Evolutionary conservation across 202 grass and related monocot genomes (phyloP).

Genomic region (Setaria viridis): DNA sequence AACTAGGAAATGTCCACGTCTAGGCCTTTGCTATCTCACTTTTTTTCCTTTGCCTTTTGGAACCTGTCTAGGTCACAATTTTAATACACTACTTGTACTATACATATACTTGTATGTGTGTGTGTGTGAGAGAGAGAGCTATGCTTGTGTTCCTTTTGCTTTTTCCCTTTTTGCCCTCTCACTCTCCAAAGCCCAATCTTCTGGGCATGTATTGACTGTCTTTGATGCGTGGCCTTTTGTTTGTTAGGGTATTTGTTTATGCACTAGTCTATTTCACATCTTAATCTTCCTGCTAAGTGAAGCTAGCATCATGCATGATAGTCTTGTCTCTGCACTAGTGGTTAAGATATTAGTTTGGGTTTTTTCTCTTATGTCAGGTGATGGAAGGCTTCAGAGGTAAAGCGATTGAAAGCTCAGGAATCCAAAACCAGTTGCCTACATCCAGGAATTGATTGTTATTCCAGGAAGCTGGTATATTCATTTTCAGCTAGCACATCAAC

Average conservation of each 20-base stretch:
- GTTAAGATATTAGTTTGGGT: background rate
- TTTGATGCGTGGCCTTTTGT: conserved; percentile 31
- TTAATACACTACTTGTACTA: conserved; percentile 41
- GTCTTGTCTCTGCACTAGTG: conserved; percentile 28
- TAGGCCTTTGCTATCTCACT: conserved; percentile 25
- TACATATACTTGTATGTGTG: conserved; percentile 4
- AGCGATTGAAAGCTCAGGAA: conserved; percentile 75
- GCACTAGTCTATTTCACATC: conserved; percentile 48
- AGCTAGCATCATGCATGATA: conserved; percentile 29
- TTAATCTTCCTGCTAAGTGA: conserved; percentile 36
- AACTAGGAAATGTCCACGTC: conserved; percentile 67
- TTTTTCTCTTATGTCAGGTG: conserved; percentile 42
- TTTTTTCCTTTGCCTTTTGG: background rate
- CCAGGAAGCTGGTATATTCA: conserved; percentile 34
- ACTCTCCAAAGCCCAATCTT: conserved; percentile 30
- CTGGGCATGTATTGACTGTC: background rate
- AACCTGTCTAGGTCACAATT: conserved; percentile 53
- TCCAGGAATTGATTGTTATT: conserved; percentile 39
- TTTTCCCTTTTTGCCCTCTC: conserved; percentile 38
- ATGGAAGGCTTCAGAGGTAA: conserved; percentile 54
- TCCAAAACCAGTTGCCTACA: conserved; percentile 53
- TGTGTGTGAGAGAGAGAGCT: background rate
- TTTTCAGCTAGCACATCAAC: conserved; percentile 34
- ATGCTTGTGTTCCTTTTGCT: conserved; percentile 40
- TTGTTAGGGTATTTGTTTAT: conserved; percentile 46